Base-by-base conservation (phyloP, 164 flowering plant species). In the Macadamia tetraphylla region DNA sequence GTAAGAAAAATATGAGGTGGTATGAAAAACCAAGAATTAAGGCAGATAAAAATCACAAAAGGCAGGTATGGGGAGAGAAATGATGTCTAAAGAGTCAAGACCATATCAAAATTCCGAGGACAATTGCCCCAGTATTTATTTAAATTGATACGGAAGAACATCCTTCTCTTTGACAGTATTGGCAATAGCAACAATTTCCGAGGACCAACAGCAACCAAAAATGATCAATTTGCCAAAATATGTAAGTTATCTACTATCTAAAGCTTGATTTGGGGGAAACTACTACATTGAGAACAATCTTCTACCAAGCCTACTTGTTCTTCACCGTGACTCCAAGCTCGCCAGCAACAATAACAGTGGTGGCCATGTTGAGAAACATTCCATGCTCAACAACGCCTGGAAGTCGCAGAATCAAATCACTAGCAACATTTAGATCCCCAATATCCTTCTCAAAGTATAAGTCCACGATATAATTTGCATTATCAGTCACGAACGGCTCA, bases 341-440 rank as follows among this genome's bases (percentile, higher is more conserved):
- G 6, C 96, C 89, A 3, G 98, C 98, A 64, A 91, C 83, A 64
- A 94, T 88, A 58, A 90, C 81, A 49, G 91, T 82, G n/a, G 96
- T 87, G 0, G 98, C 97, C 96, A 94, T 85, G 32, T 81, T 92
- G 56, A 94, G 75, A 78, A 94, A 94, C 97, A 94, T 86, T 15
- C 98, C 98, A 68, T 94, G 98, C 82, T 94, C 98, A 35, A 90
- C 94, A 58, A 94, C 94, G 3, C 98, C 95, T 0, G 90, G 74
- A 32, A 90, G 77, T 73, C 90, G 69, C 81, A 86, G 57, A 56
- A 94, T 92, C n/a, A 74, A 72, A 72, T 90, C 94, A 49, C 97
- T 82, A 0, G 95, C 95, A 44, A 58, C 87, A 70, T 81, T 74
- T 81, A 88, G 77, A 76, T 91, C 92, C 62, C 91, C 91, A 55